Evolutionary conservation across 495 filamentous ascomycete species (phyloP), one percentile per base, ranked within the genome.

Genomic region (Neurospora intermedia): DNA sequence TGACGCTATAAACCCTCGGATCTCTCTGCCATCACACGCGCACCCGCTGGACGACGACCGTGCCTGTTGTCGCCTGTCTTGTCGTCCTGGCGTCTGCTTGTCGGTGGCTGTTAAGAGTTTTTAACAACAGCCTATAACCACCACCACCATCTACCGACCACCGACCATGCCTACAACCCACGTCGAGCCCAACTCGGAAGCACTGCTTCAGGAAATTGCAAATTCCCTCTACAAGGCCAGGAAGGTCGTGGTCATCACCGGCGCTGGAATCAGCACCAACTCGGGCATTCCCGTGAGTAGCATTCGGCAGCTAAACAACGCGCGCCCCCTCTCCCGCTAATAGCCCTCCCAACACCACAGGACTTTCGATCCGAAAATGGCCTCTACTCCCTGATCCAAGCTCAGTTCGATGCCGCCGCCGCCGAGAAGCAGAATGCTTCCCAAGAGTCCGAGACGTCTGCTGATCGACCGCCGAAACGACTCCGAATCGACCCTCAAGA

Each of bases 301-400:
- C 71, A 71, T 75, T 66, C 72, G 38, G 62, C 43, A 11, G 41
- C 69, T 42, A n/a, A 40, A 31, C 71, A 27, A 20, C 16, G 15
- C 48, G 71, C 48, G 6, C 31, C 39, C 4, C 10, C 69, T 38
- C 23, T 48, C 35, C 39, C 18, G 76, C 76, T 84, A 74, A 84
- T 74, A 23, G 40, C n/a, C 23, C 62, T 7, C 35, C 35, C 35
- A 38, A 18, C 48, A 66, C 27, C 9, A 38, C 73, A 92, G 90
- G 90, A 92, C 76, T 92, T 92, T 73, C 89, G 90, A 41, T 92
- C 90, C 15, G 86, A 90, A 76, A 86, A 91, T 77, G 90, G 90
- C 0, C 85, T 92, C 5, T 92, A 92, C 77, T 88, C 89, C 3
- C 81, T 91, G 27, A 91, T 92, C 40, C 89, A 92, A 76, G 84